Percentiles rank a stretch among this genome's conserved stretches.
phyloP scores from a whole-genome alignment of 2,329 filamentous ascomycete genomes.

The Berkeleyomyces basicola region DNA sequence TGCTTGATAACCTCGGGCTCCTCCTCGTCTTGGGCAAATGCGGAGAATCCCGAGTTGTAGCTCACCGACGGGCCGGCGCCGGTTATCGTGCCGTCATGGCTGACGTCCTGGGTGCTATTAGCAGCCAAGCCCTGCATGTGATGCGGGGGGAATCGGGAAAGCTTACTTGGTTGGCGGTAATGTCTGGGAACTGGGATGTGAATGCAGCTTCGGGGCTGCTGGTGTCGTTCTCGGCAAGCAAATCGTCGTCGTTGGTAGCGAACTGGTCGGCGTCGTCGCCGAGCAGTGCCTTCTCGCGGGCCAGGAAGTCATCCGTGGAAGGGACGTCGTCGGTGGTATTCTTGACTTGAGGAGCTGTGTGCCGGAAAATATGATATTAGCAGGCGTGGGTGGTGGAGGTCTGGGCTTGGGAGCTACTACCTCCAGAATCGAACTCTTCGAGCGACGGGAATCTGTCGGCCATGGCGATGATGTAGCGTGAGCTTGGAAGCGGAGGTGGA shows the following conservation, averaged over 20 bases:
- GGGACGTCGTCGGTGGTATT: conserved; percentile 35
- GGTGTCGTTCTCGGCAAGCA: conserved; percentile 45
- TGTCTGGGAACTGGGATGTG: conserved; percentile 60
- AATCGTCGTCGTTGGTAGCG: conserved; percentile 52
- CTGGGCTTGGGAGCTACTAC: conserved; percentile 22
- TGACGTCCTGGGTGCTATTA: conserved; percentile 40
- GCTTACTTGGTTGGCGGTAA: conserved; percentile 52
- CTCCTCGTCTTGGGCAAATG: conserved; percentile 45
- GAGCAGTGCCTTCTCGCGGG: conserved; percentile 75
- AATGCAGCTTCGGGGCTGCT: conserved; percentile 59
- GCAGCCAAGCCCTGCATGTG: background rate
- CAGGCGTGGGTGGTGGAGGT: background rate
- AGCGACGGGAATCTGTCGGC: conserved; percentile 65
- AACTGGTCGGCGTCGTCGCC: conserved; percentile 93
- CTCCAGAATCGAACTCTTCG: conserved; percentile 57
- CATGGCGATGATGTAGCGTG: conserved; percentile 29
- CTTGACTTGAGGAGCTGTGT: conserved; percentile 46
- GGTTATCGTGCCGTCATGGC: conserved; percentile 65
- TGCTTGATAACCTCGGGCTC: conserved; percentile 79
- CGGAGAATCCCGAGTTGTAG: conserved; percentile 45
- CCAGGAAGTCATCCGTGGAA: conserved; percentile 69
- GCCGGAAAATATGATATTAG: background rate
- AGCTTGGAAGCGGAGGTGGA: background rate
- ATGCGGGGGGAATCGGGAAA: background rate
- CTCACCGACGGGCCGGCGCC: conserved; percentile 38